phyloP scores from a whole-genome alignment of 257 asterid genomes.

The Fraxinus anomala region DNA sequence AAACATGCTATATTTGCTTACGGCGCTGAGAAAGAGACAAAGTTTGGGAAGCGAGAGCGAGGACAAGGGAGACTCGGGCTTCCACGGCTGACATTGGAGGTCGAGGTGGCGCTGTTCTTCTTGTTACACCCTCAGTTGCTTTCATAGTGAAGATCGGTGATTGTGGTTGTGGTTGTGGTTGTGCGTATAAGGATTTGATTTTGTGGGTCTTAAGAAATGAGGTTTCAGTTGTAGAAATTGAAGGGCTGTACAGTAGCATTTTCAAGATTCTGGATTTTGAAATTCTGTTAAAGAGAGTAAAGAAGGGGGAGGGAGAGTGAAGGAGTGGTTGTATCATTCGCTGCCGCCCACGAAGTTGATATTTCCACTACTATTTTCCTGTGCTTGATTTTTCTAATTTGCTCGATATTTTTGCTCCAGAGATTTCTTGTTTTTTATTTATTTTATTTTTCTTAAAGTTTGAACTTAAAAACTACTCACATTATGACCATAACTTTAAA shows the following conservation, averaged over 20 bases:
- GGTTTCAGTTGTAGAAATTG: constrained; percentile 20
- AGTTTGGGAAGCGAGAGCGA: constrained; percentile 77
- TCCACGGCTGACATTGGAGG: constrained; percentile 45
- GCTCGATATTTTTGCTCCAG: background rate
- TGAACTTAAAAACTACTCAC: too few species aligned
- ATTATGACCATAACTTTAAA: too few species aligned
- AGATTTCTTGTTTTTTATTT: too few species aligned
- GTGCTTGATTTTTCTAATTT: background rate
- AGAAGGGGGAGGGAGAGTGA: background rate
- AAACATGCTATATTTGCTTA: constrained; percentile 20
- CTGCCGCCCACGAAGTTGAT: background rate
- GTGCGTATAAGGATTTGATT: constrained; percentile 3
- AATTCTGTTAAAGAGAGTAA: background rate
- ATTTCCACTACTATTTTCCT: background rate
- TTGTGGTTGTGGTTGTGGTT: background rate
- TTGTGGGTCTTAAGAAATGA: constrained; percentile 21
- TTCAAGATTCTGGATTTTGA: constrained; percentile 9
- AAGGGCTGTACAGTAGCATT: constrained; percentile 40
- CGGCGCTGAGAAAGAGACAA: constrained; percentile 69
- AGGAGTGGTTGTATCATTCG: background rate
- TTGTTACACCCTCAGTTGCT: constrained; percentile 27
- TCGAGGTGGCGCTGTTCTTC: constrained; percentile 21
- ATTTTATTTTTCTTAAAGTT: too few species aligned
- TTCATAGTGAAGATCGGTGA: constrained; percentile 17
- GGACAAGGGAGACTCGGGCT: constrained; percentile 66